Percentiles rank a stretch among this genome's conserved stretches.
phyloP scores from a whole-genome alignment of 805 yeast species.

The Hanseniaspora nectarophila region DNA sequence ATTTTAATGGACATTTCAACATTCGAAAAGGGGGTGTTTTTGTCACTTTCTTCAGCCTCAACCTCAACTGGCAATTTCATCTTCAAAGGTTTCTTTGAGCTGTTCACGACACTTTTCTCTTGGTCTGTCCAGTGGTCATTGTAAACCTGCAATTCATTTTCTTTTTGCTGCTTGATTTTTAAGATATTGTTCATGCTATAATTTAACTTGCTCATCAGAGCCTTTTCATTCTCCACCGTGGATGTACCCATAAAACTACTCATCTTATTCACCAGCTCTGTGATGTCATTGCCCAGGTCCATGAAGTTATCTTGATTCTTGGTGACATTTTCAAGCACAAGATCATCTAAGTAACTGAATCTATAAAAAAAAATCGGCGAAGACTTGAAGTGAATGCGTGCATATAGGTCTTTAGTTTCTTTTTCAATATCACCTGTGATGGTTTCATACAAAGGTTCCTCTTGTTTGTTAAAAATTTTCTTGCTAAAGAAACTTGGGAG shows the following conservation, averaged over 20 bases:
- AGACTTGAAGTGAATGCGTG: neutral
- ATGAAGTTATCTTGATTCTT: neutral
- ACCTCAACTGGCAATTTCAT: neutral
- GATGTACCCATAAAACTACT: neutral
- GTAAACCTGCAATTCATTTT: neutral
- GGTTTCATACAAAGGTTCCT: neutral
- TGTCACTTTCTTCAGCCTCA: neutral
- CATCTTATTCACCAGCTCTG: neutral
- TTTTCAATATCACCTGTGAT: neutral
- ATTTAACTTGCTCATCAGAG: neutral
- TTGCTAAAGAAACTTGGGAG: neutral
- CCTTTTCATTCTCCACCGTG: neutral
- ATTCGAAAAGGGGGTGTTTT: neutral
- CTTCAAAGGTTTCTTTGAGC: neutral
- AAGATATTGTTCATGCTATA: neutral
- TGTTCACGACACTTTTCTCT: neutral
- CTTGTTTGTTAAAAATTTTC: neutral
- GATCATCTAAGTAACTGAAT: neutral
- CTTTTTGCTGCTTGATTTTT: neutral
- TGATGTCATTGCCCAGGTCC: neutral
- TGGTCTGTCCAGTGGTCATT: neutral
- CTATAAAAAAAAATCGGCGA: neutral
- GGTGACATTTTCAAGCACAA: neutral
- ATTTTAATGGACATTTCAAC: slow-evolving; percentile 4
- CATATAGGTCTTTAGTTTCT: neutral